Percentiles rank a stretch among this genome's conserved stretches.
phyloP scores from a whole-genome alignment of 2,329 filamentous ascomycete species.

The Aspergillus sp. region DNA sequence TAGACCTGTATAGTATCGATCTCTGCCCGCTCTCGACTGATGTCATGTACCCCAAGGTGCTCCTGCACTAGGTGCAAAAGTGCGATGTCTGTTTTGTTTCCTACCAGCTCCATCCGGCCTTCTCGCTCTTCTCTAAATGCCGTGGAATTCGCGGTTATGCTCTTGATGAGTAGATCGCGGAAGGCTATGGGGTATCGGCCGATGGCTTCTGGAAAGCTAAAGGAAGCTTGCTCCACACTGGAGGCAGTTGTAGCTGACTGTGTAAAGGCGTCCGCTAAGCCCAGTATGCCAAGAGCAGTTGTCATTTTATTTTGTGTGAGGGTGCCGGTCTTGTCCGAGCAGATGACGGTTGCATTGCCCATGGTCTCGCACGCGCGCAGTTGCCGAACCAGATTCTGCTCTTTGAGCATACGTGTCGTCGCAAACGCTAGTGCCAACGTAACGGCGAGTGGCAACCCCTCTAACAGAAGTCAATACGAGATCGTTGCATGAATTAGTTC shows the following conservation, averaged over 20 bases:
- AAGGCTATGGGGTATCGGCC: neutral
- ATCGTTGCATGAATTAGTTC: too few relatives aligned
- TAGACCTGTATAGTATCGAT: slow-evolving; percentile 63
- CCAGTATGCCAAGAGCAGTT: slow-evolving; percentile 70
- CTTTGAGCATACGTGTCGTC: slow-evolving; percentile 71
- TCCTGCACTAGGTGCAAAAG: slow-evolving; percentile 65
- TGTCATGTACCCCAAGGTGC: slow-evolving; percentile 60
- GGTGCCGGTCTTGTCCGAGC: slow-evolving; percentile 76
- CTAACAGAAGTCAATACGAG: slow-evolving; percentile 30
- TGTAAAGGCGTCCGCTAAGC: slow-evolving; percentile 30
- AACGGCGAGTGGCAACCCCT: slow-evolving; percentile 72
- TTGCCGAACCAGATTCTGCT: slow-evolving; percentile 73
- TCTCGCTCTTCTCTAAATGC: slow-evolving; percentile 69
- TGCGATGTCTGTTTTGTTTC: slow-evolving; percentile 71
- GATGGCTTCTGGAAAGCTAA: slow-evolving; percentile 20
- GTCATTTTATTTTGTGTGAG: slow-evolving; percentile 73
- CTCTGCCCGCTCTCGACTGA: slow-evolving; percentile 59
- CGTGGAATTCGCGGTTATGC: slow-evolving; percentile 55
- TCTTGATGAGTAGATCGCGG: slow-evolving; percentile 31
- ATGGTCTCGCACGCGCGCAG: slow-evolving; percentile 76
- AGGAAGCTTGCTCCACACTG: too few relatives aligned
- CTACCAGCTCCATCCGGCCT: slow-evolving; percentile 53
- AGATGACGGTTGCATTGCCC: slow-evolving; percentile 75
- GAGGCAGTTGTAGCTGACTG: neutral
- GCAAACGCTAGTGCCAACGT: slow-evolving; percentile 73